These are phyloP conservation scores for Croton setiger DNA, from an alignment of 441 rosid genomes.

Conservation along the genomic window DNA sequence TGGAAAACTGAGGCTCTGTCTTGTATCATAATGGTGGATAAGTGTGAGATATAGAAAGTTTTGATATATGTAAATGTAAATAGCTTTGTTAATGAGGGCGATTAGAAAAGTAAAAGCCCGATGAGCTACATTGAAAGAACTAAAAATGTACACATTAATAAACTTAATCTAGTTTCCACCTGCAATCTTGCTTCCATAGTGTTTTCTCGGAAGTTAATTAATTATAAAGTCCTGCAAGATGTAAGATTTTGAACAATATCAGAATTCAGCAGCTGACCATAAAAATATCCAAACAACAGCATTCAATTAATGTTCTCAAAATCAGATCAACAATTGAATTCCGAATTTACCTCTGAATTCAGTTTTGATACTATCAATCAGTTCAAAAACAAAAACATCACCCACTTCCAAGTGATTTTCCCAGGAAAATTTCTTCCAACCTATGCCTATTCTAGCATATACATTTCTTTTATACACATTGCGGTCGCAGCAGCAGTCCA, in stretches of 20 bases:
- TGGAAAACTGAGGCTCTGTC: too few relatives aligned
- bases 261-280: not conserved
- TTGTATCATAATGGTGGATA: too few relatives aligned
- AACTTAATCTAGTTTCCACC: constrained; percentile 8
- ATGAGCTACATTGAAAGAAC: not conserved
- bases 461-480: not conserved
- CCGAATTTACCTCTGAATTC: too few relatives aligned
- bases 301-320: not conserved
- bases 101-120: too few relatives aligned
- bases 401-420: too few relatives aligned
- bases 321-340: too few relatives aligned
- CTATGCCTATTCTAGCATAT: not conserved
- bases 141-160: constrained; percentile 15
- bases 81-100: too few relatives aligned
- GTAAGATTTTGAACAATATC: not conserved
- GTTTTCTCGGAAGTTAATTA: not conserved
- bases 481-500: not conserved
- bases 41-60: too few relatives aligned
- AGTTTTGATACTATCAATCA: too few relatives aligned
- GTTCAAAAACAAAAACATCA: too few relatives aligned
- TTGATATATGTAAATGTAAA: too few relatives aligned
- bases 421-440: constrained; percentile 25
- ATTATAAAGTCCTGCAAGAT: constrained; percentile 21
- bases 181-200: constrained; percentile 6
- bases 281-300: not conserved